Base-by-base conservation (phyloP, 768 basidiomycete species). In the Agaricus subrufescens region DNA sequence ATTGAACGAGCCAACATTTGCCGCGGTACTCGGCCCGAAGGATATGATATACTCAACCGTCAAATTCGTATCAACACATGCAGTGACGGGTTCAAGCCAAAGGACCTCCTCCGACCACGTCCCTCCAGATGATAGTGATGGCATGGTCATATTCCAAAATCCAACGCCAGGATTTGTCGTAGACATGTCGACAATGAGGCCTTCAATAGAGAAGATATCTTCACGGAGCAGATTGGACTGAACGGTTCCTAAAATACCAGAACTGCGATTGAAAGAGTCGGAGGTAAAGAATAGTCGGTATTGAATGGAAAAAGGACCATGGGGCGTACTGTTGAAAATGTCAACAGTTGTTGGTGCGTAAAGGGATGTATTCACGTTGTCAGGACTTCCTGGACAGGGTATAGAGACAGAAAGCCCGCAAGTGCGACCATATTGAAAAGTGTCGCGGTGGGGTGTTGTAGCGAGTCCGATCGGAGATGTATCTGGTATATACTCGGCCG, bases 241-340 rank as follows among this genome's bases (percentile, higher is more conserved):
- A 1, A 46, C 34, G 1, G 37, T 39, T 4, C 45, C 46, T 9
- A 39, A 5, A 29, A 54, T 26, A 4, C 45, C 45, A 26, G 29
- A 26, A 40, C 53, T 54, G 15, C 30, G 7, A 59, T 60, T 0
- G 23, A 14, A n/a, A 56, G 50, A 9, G 50, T 34, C 52, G 4
- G 37, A 46, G 3, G 57, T 37, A 19, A 55, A 63, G 34, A 58
- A 64, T 19, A 52, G 56, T 2, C 65, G 46, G 44, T 61, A 66
- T 54, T 63, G 59, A 61, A 66, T 63, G 27, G 47, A 53, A 31
- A 66, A 66, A 19, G 63, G 57, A 10, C 65, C 56, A 44, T 64
- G 54, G 4, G 59, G 55, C 11, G 62, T 66, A 30, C 58, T 58
- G 50, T 60, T 63, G 57, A 66, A 66, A 3, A 26, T 58, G 4